phyloP scores from a whole-genome alignment of 805 yeast species.

The Saturnispora ahearnii region DNA sequence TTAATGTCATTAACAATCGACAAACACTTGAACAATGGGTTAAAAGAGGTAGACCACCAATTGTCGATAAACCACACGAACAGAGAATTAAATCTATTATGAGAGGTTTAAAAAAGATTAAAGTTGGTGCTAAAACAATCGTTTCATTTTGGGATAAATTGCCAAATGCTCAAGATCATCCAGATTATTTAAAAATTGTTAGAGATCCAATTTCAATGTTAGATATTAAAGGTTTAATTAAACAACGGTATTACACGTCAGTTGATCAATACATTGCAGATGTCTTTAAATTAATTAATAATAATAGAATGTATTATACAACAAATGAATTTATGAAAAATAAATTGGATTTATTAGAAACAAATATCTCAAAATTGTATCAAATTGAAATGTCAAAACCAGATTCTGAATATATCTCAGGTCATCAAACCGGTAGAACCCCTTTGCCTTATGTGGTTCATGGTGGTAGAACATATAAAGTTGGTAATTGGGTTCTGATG shows the following conservation, averaged over 20 bases:
- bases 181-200: constrained; percentile 47
- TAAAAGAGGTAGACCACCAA: constrained; percentile 85
- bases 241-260: constrained; percentile 69
- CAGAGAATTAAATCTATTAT: constrained; percentile 82
- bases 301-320: constrained; percentile 58
- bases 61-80: constrained; percentile 85
- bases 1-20: constrained; percentile 16
- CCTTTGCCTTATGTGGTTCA: constrained; percentile 77
- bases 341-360: constrained; percentile 57
- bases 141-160: constrained; percentile 62
- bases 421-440: constrained; percentile 41
- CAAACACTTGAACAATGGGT: constrained; percentile 36
- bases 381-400: constrained; percentile 72
- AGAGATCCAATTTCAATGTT: constrained; percentile 57
- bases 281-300: constrained; percentile 62
- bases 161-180: constrained; percentile 54
- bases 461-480: constrained; percentile 63
- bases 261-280: constrained; percentile 75
- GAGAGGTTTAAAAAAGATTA: constrained; percentile 69
- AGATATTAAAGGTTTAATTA: constrained; percentile 72
- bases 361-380: constrained; percentile 45
- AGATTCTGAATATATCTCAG: constrained; percentile 62
- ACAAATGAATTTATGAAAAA: constrained; percentile 48
- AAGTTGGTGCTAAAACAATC: constrained; percentile 39
- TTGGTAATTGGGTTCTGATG: constrained; percentile 93